Percentiles rank a stretch among this genome's conserved stretches.
Evolutionary conservation across 257 asterid genomes (phyloP).

Genomic region (Solanum sejunctum): DNA sequence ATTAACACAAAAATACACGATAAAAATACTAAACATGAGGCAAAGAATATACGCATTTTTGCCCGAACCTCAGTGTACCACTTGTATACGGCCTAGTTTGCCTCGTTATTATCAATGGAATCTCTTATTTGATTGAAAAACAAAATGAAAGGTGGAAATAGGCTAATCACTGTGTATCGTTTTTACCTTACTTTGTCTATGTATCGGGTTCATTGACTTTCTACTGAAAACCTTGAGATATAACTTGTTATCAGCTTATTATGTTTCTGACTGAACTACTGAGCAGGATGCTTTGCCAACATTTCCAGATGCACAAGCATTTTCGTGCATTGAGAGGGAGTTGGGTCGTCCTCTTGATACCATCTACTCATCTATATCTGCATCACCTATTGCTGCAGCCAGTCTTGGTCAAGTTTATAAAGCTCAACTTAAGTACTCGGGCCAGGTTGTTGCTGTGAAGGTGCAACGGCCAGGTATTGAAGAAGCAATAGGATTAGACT

Average conservation of each 20-base stretch:
- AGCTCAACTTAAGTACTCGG: constrained; percentile 76
- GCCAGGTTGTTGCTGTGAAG: constrained; percentile 90
- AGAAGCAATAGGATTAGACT: constrained; percentile 86
- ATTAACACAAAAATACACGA: not conserved
- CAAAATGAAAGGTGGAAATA: not conserved
- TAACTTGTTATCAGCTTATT: not conserved
- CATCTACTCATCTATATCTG: constrained; percentile 66
- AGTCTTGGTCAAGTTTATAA: constrained; percentile 98
- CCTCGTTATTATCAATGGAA: not conserved
- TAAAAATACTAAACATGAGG: not conserved
- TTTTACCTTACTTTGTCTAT: not conserved
- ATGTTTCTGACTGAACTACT: not conserved
- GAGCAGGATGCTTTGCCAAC: constrained; percentile 96
- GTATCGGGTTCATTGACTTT: not conserved
- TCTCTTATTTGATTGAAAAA: not conserved
- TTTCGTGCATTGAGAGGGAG: constrained; percentile 88
- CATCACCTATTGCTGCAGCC: constrained; percentile 97
- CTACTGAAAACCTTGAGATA: not conserved
- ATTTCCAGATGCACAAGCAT: constrained; percentile 92
- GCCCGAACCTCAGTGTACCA: not conserved
- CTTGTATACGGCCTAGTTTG: not conserved
- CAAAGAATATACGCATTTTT: not conserved
- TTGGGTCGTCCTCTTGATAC: constrained; percentile 72
- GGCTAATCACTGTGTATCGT: not conserved
- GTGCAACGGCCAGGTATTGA: constrained; percentile 97